These are phyloP conservation scores for Exophiala bonariae DNA, from an alignment of 2,329 filamentous ascomycete genomes.

Conservation along the genomic window DNA sequence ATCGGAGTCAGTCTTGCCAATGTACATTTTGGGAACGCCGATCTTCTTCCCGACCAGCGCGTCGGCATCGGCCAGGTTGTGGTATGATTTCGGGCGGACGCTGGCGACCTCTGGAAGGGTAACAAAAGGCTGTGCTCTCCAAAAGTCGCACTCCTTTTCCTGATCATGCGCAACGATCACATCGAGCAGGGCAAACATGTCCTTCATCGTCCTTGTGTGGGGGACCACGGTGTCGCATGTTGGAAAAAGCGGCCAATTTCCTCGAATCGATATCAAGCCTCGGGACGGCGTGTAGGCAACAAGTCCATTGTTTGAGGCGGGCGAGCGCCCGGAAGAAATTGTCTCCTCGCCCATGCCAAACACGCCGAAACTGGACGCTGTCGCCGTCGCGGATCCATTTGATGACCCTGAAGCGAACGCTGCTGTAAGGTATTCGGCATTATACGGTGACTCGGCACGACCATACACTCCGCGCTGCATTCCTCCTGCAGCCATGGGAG, in stretches of 20 bases:
- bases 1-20: constrained; percentile 14
- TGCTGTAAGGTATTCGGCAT: constrained; percentile 49
- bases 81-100: constrained; percentile 37
- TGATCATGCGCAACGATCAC: constrained; percentile 19
- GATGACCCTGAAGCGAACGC: constrained; percentile 55
- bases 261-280: constrained; percentile 50
- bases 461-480: constrained; percentile 60
- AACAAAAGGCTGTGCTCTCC: constrained; percentile 13
- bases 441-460: constrained; percentile 58
- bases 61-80: constrained; percentile 30
- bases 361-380: constrained; percentile 47
- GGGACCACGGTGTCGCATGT: constrained; percentile 55
- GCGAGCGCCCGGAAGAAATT: constrained; percentile 53
- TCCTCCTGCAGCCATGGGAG: constrained; percentile 59
- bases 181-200: constrained; percentile 42
- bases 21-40: constrained; percentile 33
- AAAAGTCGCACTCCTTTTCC: constrained; percentile 18
- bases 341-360: constrained; percentile 56
- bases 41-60: constrained; percentile 29
- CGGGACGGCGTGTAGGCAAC: constrained; percentile 55
- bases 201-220: constrained; percentile 47
- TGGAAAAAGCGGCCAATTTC: constrained; percentile 54
- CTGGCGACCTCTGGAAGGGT: constrained; percentile 31
- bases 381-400: constrained; percentile 54
- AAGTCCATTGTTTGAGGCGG: constrained; percentile 55